Base-by-base conservation (phyloP, 192 early-diverging fungal genomes). In the Backusella liffmaniae region DNA sequence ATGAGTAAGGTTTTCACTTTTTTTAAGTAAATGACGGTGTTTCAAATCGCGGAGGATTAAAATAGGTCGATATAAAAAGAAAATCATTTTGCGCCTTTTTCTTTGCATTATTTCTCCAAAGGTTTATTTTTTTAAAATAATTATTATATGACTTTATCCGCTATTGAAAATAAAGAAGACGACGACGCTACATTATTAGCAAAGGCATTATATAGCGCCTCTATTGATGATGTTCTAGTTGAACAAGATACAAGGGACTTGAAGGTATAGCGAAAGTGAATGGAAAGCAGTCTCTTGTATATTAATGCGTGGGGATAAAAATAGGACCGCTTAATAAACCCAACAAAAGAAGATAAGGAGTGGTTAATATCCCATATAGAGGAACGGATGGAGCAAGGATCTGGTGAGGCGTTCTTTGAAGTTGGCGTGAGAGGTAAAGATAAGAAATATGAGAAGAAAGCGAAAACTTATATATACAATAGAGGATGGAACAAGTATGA, bases 361-460 rank as follows among this genome's bases (percentile, higher is more conserved):
- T 87, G 78, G 13, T 75, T 91, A 18, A 67, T 77, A 56, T 75
- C 73, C 13, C 68, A 84, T 44, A 44, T 94, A n/a, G 73, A 41
- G 7, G 41, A 71, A 12, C 84, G 87, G 66, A 84, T 94, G 73
- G 79, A 80, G 39, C 86, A 89, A 68, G 89, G 87, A 35, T 77
- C 82, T 34, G 96, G 96, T 32, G 94, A 97, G 86, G 80, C 88
- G 0, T 77, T 97, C 16, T 85, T 96, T 32, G 94, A 94, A 78
- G 81, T 96, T 59, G 94, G 94, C 4, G 39, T 89, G 15, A 89
- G 92, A 74, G 91, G 91, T 92, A 84, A 23, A 15, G 2, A 18
- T 21, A 7, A 12, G 7, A 13, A 26, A 5, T 62, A 29, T 26
- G 21, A 34, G 3, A 26, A 18, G 66, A 34, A 56, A 51, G 13